Evolutionary conservation across 495 filamentous ascomycete species (phyloP).

Genomic region (Cryomyces antarcticus): DNA sequence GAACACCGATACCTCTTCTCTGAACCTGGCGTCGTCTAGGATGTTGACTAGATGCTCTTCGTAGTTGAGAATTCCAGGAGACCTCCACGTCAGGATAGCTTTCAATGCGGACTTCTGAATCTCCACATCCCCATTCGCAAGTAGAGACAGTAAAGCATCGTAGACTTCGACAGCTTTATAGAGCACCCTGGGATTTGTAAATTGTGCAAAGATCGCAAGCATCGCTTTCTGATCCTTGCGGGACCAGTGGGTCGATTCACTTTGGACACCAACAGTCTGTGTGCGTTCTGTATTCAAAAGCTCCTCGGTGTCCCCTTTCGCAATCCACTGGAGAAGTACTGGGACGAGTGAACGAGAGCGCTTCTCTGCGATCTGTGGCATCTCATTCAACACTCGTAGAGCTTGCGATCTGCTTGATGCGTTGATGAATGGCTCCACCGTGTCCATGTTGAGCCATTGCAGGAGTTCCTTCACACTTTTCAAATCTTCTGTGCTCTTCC

Average conservation of each 20-base stretch:
- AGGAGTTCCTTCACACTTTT: slow-evolving; percentile 20
- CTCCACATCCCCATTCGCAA: slow-evolving; percentile 74
- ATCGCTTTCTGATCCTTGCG: slow-evolving; percentile 64
- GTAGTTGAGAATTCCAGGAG: slow-evolving; percentile 50
- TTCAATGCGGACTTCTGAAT: slow-evolving; percentile 70
- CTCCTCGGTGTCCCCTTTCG: slow-evolving; percentile 13
- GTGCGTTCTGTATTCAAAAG: slow-evolving; percentile 6
- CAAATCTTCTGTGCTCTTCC: slow-evolving; percentile 19
- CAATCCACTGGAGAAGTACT: slow-evolving; percentile 54
- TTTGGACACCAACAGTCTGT: slow-evolving; percentile 7
- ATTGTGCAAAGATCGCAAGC: slow-evolving; percentile 63
- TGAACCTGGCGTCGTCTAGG: slow-evolving; percentile 76
- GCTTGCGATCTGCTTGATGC: slow-evolving; percentile 39
- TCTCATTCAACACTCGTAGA: slow-evolving; percentile 50
- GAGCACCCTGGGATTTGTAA: slow-evolving; percentile 64
- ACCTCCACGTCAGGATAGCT: slow-evolving; percentile 77
- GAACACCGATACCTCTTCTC: slow-evolving; percentile 74
- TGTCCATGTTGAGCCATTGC: slow-evolving; percentile 30
- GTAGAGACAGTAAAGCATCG: slow-evolving; percentile 43
- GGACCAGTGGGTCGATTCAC: slow-evolving; percentile 18
- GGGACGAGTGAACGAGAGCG: slow-evolving; percentile 68
- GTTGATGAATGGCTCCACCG: slow-evolving; percentile 14
- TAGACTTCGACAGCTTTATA: slow-evolving; percentile 64
- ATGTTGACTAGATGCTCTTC: slow-evolving; percentile 75
- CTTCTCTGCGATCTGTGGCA: slow-evolving; percentile 66